A percentile compares a stretch with the other conserved stretches of the same genome.
Evolutionary conservation across 2,329 filamentous ascomycete species (phyloP).

Genomic region (Aspergillus fumigatus): DNA sequence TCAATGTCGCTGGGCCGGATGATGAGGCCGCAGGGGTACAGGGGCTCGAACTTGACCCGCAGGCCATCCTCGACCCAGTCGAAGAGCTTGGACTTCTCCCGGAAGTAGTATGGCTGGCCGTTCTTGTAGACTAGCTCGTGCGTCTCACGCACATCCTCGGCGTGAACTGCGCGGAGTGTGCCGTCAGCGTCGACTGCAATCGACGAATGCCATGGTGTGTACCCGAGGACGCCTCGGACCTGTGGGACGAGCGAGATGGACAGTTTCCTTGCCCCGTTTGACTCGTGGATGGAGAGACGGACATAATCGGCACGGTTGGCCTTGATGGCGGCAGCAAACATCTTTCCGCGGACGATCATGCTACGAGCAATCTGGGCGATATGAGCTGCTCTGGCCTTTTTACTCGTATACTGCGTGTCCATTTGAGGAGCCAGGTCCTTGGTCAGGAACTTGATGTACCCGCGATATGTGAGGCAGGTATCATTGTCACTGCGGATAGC

Average conservation of each 20-base stretch:
- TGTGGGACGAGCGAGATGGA: slow-evolving; percentile 25
- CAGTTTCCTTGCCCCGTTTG: slow-evolving; percentile 22
- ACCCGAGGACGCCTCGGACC: slow-evolving; percentile 18
- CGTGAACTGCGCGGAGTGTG: slow-evolving; percentile 21
- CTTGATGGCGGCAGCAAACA: slow-evolving; percentile 25
- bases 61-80: slow-evolving; percentile 37
- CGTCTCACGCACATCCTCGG: slow-evolving; percentile 24
- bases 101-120: slow-evolving; percentile 46
- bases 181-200: slow-evolving; percentile 28
- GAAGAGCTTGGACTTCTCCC: slow-evolving; percentile 46
- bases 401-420: slow-evolving; percentile 9
- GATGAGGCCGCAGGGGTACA: slow-evolving; percentile 39
- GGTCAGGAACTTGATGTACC: slow-evolving; percentile 26
- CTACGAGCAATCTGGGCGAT: slow-evolving; percentile 19
- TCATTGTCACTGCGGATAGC: slow-evolving; percentile 26
- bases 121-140: slow-evolving; percentile 47
- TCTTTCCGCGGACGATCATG: slow-evolving; percentile 25
- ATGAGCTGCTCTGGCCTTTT: slow-evolving; percentile 15
- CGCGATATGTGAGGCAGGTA: slow-evolving; percentile 25
- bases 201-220: slow-evolving; percentile 33
- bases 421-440: slow-evolving; percentile 22
- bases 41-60: slow-evolving; percentile 39
- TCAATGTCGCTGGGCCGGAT: slow-evolving; percentile 20
- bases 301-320: slow-evolving; percentile 25
- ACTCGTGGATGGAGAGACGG: slow-evolving; percentile 27